Percentiles rank a stretch among this genome's conserved stretches.
Evolutionary conservation across 306 rosid genomes (phyloP).

Genomic region (Purshia tridentata): DNA sequence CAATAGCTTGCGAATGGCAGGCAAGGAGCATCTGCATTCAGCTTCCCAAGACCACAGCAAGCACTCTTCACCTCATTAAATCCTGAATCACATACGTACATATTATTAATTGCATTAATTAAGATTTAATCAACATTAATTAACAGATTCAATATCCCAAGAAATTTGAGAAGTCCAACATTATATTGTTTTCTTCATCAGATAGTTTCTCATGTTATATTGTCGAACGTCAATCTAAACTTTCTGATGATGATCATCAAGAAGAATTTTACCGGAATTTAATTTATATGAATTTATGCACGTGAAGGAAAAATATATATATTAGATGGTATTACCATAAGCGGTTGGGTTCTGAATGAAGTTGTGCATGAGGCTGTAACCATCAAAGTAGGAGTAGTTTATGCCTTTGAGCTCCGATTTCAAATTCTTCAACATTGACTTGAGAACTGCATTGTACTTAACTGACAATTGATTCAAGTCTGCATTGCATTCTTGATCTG

Average conservation of each 20-base stretch:
- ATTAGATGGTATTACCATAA: conserved; percentile 38
- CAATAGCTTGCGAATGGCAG: conserved; percentile 43
- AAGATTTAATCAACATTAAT: no score
- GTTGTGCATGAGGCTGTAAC: conserved; percentile 42
- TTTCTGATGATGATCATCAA: no score
- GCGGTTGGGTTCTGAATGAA: conserved; percentile 43
- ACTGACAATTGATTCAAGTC: conserved; percentile 41
- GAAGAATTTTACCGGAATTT: no score
- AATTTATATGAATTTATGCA: no score
- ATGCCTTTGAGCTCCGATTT: conserved; percentile 40
- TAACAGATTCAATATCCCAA: no score
- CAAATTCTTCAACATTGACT: conserved; percentile 43
- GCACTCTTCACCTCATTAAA: conserved; percentile 63
- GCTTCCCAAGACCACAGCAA: conserved; percentile 73
- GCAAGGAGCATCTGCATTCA: conserved; percentile 48
- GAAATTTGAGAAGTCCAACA: no score
- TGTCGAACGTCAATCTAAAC: no score
- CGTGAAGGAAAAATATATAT: no score
- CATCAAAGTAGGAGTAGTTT: conserved; percentile 60
- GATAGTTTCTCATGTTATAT: no score
- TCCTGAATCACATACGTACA: conserved; percentile 36
- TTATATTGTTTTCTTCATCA: no score
- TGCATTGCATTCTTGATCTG: conserved; percentile 39
- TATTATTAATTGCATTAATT: not conserved
- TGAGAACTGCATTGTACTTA: conserved; percentile 47